These are phyloP conservation scores for Penicillium parvum DNA, from an alignment of 495 filamentous ascomycete species.

Conservation along the genomic window DNA sequence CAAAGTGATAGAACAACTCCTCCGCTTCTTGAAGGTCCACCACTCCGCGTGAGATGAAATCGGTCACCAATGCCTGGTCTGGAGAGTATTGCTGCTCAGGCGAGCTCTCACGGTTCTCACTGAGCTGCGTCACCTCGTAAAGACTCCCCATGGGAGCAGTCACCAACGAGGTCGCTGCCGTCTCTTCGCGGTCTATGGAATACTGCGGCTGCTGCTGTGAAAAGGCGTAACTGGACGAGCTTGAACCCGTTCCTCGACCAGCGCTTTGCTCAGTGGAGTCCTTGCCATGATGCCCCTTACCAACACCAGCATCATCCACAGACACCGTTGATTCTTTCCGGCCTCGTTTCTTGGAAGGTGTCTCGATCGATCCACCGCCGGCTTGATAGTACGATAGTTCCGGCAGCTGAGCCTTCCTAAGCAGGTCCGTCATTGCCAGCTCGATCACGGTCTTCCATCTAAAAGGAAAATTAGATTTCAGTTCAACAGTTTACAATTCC, in stretches of 20 bases:
- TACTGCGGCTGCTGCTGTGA: slow-evolving; percentile 34
- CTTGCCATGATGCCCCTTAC: slow-evolving; percentile 11
- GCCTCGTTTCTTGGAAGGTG: slow-evolving; percentile 31
- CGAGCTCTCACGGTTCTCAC: slow-evolving; percentile 40
- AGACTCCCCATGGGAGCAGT: slow-evolving; percentile 56
- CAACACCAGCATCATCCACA: slow-evolving; percentile 27
- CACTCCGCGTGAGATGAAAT: slow-evolving; percentile 49
- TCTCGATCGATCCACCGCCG: slow-evolving; percentile 31
- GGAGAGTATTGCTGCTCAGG: slow-evolving; percentile 32
- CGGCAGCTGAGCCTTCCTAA: slow-evolving; percentile 42
- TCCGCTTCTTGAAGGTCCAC: slow-evolving; percentile 47
- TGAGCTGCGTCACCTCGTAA: slow-evolving; percentile 56
- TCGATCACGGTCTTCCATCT: slow-evolving; percentile 48
- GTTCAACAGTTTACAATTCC: neutral
- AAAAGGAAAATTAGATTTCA: slow-evolving; percentile 1
- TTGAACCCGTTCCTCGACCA: slow-evolving; percentile 10
- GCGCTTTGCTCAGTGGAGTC: slow-evolving; percentile 14
- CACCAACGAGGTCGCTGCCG: slow-evolving; percentile 40
- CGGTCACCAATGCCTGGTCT: slow-evolving; percentile 42
- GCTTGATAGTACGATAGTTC: slow-evolving; percentile 45
- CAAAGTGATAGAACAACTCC: slow-evolving; percentile 46
- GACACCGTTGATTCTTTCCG: slow-evolving; percentile 41
- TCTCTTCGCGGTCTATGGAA: slow-evolving; percentile 42
- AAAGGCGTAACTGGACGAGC: slow-evolving; percentile 17
- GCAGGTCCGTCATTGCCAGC: slow-evolving; percentile 43